A percentile compares a stretch with the other conserved stretches of the same genome.
Evolutionary conservation across 2,329 filamentous ascomycete genomes (phyloP).

Genomic region (Nemania sp.): DNA sequence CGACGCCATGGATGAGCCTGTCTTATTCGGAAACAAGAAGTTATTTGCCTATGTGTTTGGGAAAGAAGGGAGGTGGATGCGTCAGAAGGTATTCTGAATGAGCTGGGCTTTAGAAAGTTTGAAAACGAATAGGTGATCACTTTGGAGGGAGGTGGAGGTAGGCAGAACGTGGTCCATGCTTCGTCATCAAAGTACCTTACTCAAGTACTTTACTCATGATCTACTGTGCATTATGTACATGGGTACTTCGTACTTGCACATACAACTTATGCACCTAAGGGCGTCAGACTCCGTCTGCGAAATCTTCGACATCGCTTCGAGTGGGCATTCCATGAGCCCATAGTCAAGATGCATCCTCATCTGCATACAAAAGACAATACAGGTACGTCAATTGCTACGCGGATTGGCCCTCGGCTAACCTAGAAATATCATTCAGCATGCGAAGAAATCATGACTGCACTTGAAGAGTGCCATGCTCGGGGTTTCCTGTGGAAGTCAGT

Average conservation of each 20-base stretch:
- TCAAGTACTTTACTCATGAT: too few species aligned
- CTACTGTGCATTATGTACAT: too few species aligned
- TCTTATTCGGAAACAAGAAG: neutral
- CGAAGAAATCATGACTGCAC: constrained; percentile 88
- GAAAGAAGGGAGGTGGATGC: constrained; percentile 2
- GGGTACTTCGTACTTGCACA: too few species aligned
- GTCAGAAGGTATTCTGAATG: constrained; percentile 5
- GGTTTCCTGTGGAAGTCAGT: constrained; percentile 92
- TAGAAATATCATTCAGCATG: constrained; percentile 64
- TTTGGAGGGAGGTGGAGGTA: constrained; percentile 34
- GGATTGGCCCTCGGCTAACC: neutral
- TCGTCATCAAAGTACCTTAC: constrained; percentile 1
- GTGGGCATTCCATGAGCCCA: neutral
- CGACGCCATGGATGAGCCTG: constrained; percentile 49
- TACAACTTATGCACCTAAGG: too few species aligned
- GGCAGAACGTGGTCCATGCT: constrained; percentile 36
- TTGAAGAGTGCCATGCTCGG: constrained; percentile 92
- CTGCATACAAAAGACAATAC: constrained; percentile 90
- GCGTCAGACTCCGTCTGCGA: too few species aligned
- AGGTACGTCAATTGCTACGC: constrained; percentile 57
- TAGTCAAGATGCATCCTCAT: constrained; percentile 86
- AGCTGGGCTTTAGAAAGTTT: constrained; percentile 13
- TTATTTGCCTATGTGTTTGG: neutral
- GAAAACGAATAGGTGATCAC: constrained; percentile 14
- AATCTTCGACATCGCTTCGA: neutral